Base-by-base conservation (phyloP, 2,329 filamentous ascomycete genomes). In the Aspergillus floridensis region DNA sequence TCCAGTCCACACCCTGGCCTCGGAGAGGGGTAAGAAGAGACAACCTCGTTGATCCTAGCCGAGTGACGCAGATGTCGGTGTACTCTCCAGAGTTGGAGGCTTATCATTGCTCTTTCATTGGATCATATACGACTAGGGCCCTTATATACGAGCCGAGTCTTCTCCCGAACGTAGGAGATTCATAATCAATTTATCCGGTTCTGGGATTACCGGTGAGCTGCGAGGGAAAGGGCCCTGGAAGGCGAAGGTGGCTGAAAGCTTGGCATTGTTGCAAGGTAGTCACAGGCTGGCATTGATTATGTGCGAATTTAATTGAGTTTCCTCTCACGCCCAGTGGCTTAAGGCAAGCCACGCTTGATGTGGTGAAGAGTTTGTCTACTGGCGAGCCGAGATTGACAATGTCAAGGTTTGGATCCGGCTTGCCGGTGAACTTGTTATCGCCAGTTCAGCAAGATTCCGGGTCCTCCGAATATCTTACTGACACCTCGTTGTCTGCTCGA, bases 91-190 rank as follows among this genome's bases (percentile, higher is more conserved):
- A 48, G 53, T 31, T 14, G 12, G 19, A n/a, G 26, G 16, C 44
- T 55, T 55, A 55, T 55, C 53, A 21, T 48, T 55, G 53, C 26
- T 47, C 32, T 21, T 10, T 32, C 16, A 55, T 48, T 55, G 53
- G 53, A 10, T 24, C 47, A 16, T 35, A 2, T 6, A 26, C 11
- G 38, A 24, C 29, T 19, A 24, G 32, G 38, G 19, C 10, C 26
- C 22, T n/a, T 41, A 54, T 47, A 47, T 32, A 35, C 26, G 26
- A 35, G 26, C 53, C 41, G 53, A 29, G 24, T 19, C 31, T 32
- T 22, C 29, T 24, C 32, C 21, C 41, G 41, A 19, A 46, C 26
- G 19, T 8, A 55, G 5, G 53, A 35, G 41, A 22, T 44, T 21
- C 41, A 14, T 24, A 5, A 2, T 48, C 24, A 4, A 16, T 31